Conservation (phyloP, 208 protist species). For the Porcisia hertigi region DNA sequence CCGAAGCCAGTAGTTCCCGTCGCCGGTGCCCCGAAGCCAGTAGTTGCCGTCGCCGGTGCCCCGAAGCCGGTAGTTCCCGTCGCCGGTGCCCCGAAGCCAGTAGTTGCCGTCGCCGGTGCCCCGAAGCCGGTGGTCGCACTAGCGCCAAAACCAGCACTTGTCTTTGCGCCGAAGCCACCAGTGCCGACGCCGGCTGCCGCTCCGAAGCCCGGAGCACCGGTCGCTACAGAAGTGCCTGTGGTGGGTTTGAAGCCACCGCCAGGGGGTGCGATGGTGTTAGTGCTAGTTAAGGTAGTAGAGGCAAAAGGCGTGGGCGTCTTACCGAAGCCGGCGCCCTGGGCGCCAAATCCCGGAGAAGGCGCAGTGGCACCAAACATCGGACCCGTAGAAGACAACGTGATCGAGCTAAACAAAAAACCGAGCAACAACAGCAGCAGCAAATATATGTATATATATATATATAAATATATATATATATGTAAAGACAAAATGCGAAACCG, state of each 20-base stretch:
- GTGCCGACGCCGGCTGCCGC: not conserved
- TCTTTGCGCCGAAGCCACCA: constrained; percentile 1
- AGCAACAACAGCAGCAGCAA: too few relatives aligned
- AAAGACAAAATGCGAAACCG: not conserved
- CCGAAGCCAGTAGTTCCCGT: constrained; percentile 24
- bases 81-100: constrained; percentile 25
- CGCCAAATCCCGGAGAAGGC: not conserved
- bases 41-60: constrained; percentile 4
- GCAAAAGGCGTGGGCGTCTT: constrained; percentile 17
- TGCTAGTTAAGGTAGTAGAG: constrained; percentile 10
- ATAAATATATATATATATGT: too few relatives aligned
- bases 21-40: constrained; percentile 9
- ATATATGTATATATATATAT: too few relatives aligned
- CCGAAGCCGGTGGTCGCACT: constrained; percentile 7
- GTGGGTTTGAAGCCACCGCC: not conserved
- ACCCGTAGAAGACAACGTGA: not conserved
- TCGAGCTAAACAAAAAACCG: too few relatives aligned
- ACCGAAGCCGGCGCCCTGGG: constrained; percentile 8
- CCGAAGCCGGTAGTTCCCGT: constrained; percentile 18
- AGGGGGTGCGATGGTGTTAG: not conserved
- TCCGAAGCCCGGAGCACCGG: not conserved
- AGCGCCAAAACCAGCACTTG: not conserved
- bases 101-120: constrained; percentile 10
- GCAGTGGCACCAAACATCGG: constrained; percentile 16
- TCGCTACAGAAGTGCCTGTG: not conserved